Evolutionary conservation across 257 asterid species (phyloP), one percentile per base, ranked within the genome.

Genomic region (Ligustrum vulgare): DNA sequence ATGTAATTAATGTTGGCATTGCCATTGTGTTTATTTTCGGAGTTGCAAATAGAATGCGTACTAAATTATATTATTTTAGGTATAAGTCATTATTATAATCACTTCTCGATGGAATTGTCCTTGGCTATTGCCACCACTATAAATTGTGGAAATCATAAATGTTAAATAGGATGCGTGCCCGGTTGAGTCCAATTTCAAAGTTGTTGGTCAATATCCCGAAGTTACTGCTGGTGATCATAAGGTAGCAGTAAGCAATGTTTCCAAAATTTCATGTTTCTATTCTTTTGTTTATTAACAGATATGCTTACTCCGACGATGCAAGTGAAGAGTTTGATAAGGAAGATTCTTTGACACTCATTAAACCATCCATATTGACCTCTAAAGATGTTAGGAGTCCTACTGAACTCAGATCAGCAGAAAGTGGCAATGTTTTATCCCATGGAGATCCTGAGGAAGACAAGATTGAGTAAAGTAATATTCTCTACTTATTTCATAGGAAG

Each of bases 271-370:
- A 2, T 58, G 15, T 56, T 65, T 37, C 12, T 58, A 8, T 9
- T 22, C 34, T 33, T 78, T 37, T 22, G 31, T 23, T 58, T 58
- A 23, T 56, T 12, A 10, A 68, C 82, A 94, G 98, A 84, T 94
- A 89, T 78, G 98, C 98, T 67, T 94, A 94, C 84, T 90, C 96
- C n/a, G 96, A 88, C 62, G 97, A 94, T 65, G 91, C 86, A 8
- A 86, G 85, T 32, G 98, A 94, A 82, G 94, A 90, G 73, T 92
- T 94, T 43, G 97, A 94, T 80, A 87, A 77, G 87, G 97, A 92
- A 6, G 87, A 87, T 60, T 82, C 91, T 6, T 79, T 92, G 84
- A 90, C 86, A 6, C 97, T 92, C 78, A 89, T 94, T 78, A 94
- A 86, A 80, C 98, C 98, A 77, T 92, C 96, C 49, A 78, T 85